These are phyloP conservation scores for Clausena lansium DNA, from an alignment of 345 rosid species.

Conservation along the genomic window DNA sequence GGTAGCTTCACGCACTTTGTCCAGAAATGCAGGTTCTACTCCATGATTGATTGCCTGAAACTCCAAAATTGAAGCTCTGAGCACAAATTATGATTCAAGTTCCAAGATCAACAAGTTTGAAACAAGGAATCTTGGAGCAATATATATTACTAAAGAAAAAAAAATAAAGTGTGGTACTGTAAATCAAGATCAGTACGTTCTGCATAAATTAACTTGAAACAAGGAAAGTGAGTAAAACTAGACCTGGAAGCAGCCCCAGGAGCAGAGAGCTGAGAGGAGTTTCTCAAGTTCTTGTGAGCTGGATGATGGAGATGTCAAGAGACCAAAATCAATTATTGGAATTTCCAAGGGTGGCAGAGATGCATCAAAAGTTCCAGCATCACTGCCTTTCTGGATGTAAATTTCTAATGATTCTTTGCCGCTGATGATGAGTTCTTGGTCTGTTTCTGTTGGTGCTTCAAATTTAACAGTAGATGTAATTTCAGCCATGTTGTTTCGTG, in stretches of 20 bases:
- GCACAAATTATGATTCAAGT: not conserved
- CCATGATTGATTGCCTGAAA: constrained; percentile 70
- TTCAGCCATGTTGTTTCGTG: too few relatives aligned
- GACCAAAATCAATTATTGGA: constrained; percentile 56
- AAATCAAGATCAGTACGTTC: too few relatives aligned
- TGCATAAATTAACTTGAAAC: too few relatives aligned
- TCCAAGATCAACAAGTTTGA: not conserved
- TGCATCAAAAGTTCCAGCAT: constrained; percentile 21
- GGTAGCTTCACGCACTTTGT: constrained; percentile 42
- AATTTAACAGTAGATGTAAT: too few relatives aligned
- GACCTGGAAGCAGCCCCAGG: constrained; percentile 85
- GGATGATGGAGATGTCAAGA: constrained; percentile 48
- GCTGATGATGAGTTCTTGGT: not conserved
- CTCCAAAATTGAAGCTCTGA: not conserved
- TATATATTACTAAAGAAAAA: too few relatives aligned
- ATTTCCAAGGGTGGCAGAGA: constrained; percentile 41
- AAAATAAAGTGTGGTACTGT: too few relatives aligned
- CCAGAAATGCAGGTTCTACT: constrained; percentile 40
- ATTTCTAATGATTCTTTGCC: constrained; percentile 40
- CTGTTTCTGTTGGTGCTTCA: too few relatives aligned
- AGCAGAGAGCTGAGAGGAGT: constrained; percentile 50
- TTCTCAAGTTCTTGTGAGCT: constrained; percentile 38
- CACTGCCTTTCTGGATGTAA: constrained; percentile 34
- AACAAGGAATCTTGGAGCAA: not conserved
- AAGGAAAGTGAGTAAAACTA: not conserved